Base-by-base conservation (phyloP, 1,284 basidiomycete species). In the Trametes hirsuta region DNA sequence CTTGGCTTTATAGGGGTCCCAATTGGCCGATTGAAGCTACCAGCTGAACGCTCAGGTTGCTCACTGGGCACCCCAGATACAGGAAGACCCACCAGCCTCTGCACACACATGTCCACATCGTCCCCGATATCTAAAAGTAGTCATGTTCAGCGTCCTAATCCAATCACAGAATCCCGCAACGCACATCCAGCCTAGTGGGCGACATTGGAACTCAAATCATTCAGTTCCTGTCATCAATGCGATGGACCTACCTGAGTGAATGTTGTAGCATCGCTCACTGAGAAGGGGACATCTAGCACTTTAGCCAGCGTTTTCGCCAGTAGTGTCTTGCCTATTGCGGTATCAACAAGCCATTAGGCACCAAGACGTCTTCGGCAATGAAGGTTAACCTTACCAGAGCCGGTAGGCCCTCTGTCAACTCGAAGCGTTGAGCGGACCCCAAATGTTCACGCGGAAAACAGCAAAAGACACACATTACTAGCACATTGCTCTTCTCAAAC, bases 401-500 rank as follows among this genome's bases (percentile, higher is more conserved):
- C 91, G 59, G 91, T 93, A 15, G 91, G 91, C 44, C 91, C 91
- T 68, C 90, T 93, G 64, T n/a, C 55, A 61, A 42, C 22, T 21
- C 11, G 10, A n/a, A 22, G 22, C 1, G 22, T 21, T 44, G n/a
- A 22, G 21, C 5, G 24, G 24, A 6, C 5, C 6, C 3, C 22
- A 39, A 9, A 8, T 11, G 9, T 37, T 6, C 35, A 48, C n/a
- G 12, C 21, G 35, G 6, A 36, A 21, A n/a, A 11, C n/a, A 37
- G n/a, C 14, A 47, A 25, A 15, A 12, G 12, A 76, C 87, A 57
- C 73, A 92, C 93, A 97, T 84, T 64, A 96, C 88, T 51, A 96
- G 77, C 1, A 97, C 93, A 71, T 97, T 97, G 71, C 93, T 95
- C 82, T 97, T 97, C 79, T 97, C 95, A 58, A 95, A 93, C 34